Conservation (phyloP, 2,329 filamentous ascomycete species). For the Lachnellula arida region DNA sequence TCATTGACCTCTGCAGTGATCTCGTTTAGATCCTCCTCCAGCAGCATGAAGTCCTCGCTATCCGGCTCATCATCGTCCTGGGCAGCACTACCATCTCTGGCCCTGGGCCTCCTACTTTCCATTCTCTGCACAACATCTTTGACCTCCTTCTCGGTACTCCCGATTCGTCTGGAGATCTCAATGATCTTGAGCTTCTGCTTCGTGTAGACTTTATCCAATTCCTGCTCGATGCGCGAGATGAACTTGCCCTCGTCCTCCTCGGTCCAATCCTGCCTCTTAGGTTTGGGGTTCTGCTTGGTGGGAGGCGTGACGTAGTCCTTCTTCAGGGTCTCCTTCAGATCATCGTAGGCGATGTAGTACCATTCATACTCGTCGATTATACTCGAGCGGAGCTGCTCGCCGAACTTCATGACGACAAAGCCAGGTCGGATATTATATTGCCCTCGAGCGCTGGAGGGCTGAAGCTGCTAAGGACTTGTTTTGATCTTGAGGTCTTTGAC, state of each 20-base stretch:
- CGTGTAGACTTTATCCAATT: conserved; percentile 95
- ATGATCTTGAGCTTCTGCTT: conserved; percentile 97
- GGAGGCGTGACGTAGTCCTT: conserved; percentile 55
- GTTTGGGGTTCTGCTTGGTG: conserved; percentile 41
- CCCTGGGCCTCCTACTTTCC: conserved; percentile 53
- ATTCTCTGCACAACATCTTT: conserved; percentile 76
- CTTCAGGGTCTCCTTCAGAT: conserved; percentile 82
- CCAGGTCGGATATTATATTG: conserved; percentile 37
- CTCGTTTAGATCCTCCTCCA: conserved; percentile 93
- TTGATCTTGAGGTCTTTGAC: conserved; percentile 25
- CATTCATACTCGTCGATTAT: conserved; percentile 96
- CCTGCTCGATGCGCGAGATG: conserved; percentile 77
- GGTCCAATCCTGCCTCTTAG: conserved; percentile 66
- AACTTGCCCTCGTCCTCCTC: conserved; percentile 91
- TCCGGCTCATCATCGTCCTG: conserved; percentile 53
- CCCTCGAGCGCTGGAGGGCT: conserved; percentile 8
- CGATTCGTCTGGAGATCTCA: conserved; percentile 89
- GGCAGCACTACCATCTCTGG: conserved; percentile 17
- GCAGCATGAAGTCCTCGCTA: conserved; percentile 89
- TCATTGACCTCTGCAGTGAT: conserved; percentile 99
- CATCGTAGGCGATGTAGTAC: conserved; percentile 98
- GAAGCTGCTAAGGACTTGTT: conserved; percentile 13
- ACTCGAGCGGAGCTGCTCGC: conserved; percentile 92
- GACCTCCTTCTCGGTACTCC: conserved; percentile 83
- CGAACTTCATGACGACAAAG: conserved; percentile 73